Base-by-base conservation (phyloP, 164 flowering plant species). In the Magnolia changhungtana region DNA sequence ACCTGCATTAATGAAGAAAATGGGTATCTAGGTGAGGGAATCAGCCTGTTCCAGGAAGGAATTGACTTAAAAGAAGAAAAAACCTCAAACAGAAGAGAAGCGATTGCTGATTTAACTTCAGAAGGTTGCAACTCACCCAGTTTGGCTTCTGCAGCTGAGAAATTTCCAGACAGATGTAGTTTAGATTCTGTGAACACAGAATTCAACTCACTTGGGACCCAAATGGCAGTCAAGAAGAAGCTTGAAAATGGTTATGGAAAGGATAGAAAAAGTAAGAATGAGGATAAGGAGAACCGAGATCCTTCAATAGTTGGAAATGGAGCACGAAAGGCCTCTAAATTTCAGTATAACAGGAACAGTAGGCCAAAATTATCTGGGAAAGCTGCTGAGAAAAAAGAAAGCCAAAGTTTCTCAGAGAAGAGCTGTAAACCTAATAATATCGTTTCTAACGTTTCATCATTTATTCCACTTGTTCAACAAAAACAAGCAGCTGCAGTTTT, bases 391-490 rank as follows among this genome's bases (percentile, higher is more conserved):
- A 81, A 74, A 78, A 86, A 81, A 64, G 85, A 75, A 76, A 85
- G 81, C 31, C 82, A 78, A 11, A 82, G 82, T 78, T 76, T 78
- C 16, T 78, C 76, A 27, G 85, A 72, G 31, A 86, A 75, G 81
- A 91, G 81, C 31, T 21, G 81, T 14, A 86, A 82, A 82, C 85
- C 67, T 37, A 88, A 83, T 68, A 96, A 96, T 79, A 91, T 94
- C 72, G 92, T 94, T 29, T 87, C 95, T 74, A 90, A 86, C 77
- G 65, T 92, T 58, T 83, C 87, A 74, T 93, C 96, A 8, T 92
- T 96, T 77, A 29, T 92, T 76, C 94, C 96, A 49, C 83, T 91
- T 76, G 91, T 96, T 74, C 90, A 93, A 81, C 91, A 86, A 81
- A 93, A 91, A 77, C 71, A 67, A 55, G 89, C 84, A 83, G 81